Base-by-base conservation (phyloP, 2,329 filamentous ascomycete species). In the Cladosporium oxysporum region DNA sequence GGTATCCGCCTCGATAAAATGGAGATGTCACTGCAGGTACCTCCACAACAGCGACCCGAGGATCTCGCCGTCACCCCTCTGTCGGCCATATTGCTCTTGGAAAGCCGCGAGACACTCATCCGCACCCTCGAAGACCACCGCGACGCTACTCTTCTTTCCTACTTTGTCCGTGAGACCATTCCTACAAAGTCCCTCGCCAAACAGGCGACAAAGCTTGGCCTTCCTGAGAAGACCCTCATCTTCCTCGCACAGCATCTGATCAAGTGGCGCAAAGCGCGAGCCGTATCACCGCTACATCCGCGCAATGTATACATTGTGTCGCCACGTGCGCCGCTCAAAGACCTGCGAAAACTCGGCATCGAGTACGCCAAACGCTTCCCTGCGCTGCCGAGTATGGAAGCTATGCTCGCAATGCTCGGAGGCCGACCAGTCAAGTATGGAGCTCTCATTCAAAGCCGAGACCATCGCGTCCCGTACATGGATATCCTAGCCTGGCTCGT, bases 401-500 rank as follows among this genome's bases (percentile, higher is more conserved):
- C 93, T 75, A 94, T 99, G 80, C 84, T 99, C n/a, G 89, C 90
- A 61, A 85, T 90, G 66, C 82, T 99, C 7, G 95, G 91, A 47
- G 88, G 89, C 5, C 88, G 88, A 3, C 93, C 95, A 1, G 87
- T 92, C 33, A 89, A 91, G 0, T 99, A 93, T 80, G 91, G 92
- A 72, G 85, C 85, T 63, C 90, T 96, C 70, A 93, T 93, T 53
- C 94, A 94, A 0, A 93, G 89, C 74, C 93, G 93, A 76, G 90
- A 92, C 73, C 93, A 97, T 75, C 91, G 94, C 52, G 88, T 90
- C 7, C 88, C 89, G 2, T 99, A 97, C 77, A 90, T 98, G 78
- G 87, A 91, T 37, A 96, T 98, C 78, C 83, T 99, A 29, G 93
- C 92, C 26, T 99, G 94, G 92, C 85, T 99, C 10, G 88, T 98